Evolutionary conservation across 2,329 filamentous ascomycete genomes (phyloP), one percentile per base, ranked within the genome.

Genomic region (Aspergillus bombycis): DNA sequence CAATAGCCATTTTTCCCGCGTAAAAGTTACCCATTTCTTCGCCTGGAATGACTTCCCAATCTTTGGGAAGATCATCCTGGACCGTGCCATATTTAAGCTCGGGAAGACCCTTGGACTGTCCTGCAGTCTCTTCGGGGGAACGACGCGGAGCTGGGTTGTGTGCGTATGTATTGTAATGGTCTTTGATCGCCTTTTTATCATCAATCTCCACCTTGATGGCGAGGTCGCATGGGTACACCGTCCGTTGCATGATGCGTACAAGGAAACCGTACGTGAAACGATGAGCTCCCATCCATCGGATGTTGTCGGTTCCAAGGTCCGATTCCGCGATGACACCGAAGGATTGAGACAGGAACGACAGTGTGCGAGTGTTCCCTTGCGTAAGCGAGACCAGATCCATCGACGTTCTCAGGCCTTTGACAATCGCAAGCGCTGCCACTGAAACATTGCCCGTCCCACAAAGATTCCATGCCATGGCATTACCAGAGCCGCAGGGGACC

Each of bases 1-100:
- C 94, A 78, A 91, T 96, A 28, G 91, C 88, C 90, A 98, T 96
- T 76, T 97, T 99, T 65, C 95, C 95, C 36, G 90, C 91, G 79
- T 96, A 98, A 76, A 99, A 96, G 72, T 92, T 97, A 54, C 93
- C 93, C 61, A 99, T 82, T 34, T 90, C 92, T 66, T 95, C 88
- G 66, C 91, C 86, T 0, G 91, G 87, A 3, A 91, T 80, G 23
- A 90, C 80, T 65, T 91, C 84, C 93, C 95, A 99, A 53, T 87
- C 90, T 2, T 86, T 80, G 0, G 93, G 94, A 0, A 98, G 76
- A 19, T 89, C 84, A 69, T 96, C 92, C 58, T 88, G 86, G 63
- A 95, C 81, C 0, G 92, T 94, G 57, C 95, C 95, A 71, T 92
- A 96, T 70, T 86, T 85, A 43, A 98, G 81, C 7, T 85, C 77